Evolutionary conservation across 1,284 basidiomycete species (phyloP).

Genomic region (Microbotryum violaceum): DNA sequence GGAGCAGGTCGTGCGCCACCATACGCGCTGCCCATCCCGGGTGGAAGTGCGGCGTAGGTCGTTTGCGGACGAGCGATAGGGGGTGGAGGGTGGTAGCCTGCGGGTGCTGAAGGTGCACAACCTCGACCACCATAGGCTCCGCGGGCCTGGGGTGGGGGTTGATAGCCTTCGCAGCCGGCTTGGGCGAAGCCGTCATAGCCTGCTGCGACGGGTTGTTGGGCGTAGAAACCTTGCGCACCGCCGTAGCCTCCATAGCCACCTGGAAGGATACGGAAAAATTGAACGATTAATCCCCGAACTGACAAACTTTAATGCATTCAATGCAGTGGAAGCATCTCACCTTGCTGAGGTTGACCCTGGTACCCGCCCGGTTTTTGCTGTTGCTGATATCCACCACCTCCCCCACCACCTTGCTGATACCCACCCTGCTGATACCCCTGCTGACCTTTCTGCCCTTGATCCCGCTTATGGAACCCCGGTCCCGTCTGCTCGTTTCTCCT

Average conservation of each 20-base stretch:
- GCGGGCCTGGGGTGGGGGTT: too few species aligned
- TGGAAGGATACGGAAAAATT: background rate
- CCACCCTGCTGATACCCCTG: background rate
- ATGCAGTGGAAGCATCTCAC: background rate
- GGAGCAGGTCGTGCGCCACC: too few species aligned
- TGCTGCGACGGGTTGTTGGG: background rate
- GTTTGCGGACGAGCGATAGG: too few species aligned
- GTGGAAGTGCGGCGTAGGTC: too few species aligned
- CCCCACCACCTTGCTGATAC: background rate
- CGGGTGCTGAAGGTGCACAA: too few species aligned
- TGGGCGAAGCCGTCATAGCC: background rate
- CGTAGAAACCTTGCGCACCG: too few species aligned
- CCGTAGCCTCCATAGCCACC: background rate
- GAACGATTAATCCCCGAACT: background rate
- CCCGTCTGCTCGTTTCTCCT: slow-evolving; percentile 11
- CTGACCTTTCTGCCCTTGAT: background rate
- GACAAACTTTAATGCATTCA: background rate
- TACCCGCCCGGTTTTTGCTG: background rate
- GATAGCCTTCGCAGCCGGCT: slow-evolving; percentile 3
- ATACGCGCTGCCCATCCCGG: too few species aligned
- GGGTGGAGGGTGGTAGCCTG: too few species aligned
- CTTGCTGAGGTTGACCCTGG: background rate
- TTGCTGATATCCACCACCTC: background rate
- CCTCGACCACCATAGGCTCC: too few species aligned
- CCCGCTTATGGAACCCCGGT: slow-evolving; percentile 26